Conservation (phyloP, 345 rosid genomes). For the Triadica sebifera region DNA sequence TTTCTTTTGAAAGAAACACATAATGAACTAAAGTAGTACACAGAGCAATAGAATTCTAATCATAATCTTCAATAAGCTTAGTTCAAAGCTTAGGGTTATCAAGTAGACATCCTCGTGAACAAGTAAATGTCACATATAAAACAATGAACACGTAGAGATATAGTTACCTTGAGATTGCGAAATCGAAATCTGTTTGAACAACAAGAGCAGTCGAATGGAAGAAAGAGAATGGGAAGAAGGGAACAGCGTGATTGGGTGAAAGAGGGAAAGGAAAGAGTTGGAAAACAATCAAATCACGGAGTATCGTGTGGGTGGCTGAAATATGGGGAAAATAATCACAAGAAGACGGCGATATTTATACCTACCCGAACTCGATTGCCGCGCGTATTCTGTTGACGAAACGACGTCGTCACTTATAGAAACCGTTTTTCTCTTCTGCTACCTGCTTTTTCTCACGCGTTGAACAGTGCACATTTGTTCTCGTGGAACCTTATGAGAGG, state of each 20-base stretch:
- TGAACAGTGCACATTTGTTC: not conserved
- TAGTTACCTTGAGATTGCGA: not conserved
- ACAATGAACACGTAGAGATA: not conserved
- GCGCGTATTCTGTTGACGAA: not conserved
- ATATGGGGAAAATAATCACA: not conserved
- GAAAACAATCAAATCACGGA: not conserved
- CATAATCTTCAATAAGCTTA: not conserved
- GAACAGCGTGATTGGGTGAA: too few species aligned
- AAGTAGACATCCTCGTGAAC: not conserved
- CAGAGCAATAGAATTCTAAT: not conserved
- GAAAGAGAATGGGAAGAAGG: too few species aligned
- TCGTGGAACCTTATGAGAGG: not conserved
- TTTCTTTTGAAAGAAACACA: too few species aligned
- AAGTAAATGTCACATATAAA: not conserved
- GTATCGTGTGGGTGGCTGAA: not conserved
- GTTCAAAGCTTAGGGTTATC: not conserved
- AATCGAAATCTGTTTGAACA: not conserved
- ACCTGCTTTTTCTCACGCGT: not conserved
- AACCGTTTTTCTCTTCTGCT: not conserved
- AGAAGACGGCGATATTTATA: conserved; percentile 5
- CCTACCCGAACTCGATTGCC: not conserved
- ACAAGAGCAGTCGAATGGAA: not conserved
- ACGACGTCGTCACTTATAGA: not conserved
- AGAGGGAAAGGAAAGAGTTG: not conserved
- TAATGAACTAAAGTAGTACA: too few species aligned